Conservation (phyloP, 139 green algal species). For the Asterochloris erici region DNA sequence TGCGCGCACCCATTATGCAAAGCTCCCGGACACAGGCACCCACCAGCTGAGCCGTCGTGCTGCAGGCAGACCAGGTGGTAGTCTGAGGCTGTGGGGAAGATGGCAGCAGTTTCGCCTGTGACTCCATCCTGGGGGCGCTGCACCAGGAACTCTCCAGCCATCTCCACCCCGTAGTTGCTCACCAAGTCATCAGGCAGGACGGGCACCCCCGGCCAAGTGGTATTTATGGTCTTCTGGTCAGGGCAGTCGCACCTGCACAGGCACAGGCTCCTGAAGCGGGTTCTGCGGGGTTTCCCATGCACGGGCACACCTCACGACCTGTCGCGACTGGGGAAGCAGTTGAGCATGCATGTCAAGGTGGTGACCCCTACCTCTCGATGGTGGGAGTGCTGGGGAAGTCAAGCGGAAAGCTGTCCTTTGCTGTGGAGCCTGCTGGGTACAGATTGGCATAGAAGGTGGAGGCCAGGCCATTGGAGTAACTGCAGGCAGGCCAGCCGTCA, state of each 20-base stretch:
- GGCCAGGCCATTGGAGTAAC: conserved; percentile 14
- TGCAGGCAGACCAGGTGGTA: conserved; percentile 33
- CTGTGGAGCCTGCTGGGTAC: conserved; percentile 14
- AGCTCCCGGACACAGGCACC: no score
- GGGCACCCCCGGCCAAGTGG: conserved; percentile 17
- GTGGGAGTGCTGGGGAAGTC: conserved; percentile 1
- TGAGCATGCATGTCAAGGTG: not conserved
- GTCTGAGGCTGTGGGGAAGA: conserved; percentile 27
- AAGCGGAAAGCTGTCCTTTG: conserved; percentile 10
- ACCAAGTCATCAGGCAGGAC: conserved; percentile 14
- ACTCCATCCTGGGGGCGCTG: conserved; percentile 18
- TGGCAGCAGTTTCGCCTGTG: conserved; percentile 15
- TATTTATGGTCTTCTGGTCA: conserved; percentile 18
- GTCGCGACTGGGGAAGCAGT: no score
- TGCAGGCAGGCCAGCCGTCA: not conserved
- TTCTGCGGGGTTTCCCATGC: no score
- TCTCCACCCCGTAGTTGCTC: conserved; percentile 16
- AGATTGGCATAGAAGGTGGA: conserved; percentile 3
- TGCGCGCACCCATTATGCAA: no score
- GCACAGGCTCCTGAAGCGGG: not conserved
- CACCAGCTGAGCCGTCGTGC: conserved; percentile 19
- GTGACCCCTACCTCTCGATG: not conserved
- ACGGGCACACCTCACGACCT: not conserved
- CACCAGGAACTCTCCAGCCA: conserved; percentile 25
- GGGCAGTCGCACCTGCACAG: conserved; percentile 26